Evolutionary conservation across 192 early-diverging fungal species (phyloP).

Genomic region (Coemansia sp.): DNA sequence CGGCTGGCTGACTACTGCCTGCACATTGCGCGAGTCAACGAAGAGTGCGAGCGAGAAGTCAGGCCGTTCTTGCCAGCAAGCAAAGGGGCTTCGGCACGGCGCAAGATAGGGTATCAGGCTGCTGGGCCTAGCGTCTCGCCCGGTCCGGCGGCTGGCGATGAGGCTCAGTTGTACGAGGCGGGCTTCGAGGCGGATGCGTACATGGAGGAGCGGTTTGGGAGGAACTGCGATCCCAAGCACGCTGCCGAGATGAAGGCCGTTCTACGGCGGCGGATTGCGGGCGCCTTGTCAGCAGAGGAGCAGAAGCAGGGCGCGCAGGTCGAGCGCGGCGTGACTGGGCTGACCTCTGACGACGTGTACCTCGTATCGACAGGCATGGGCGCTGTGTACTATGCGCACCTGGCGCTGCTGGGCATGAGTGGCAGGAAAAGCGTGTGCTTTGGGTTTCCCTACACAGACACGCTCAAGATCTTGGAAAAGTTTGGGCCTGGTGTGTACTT

Average conservation of each 20-base stretch:
- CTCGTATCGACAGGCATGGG: slow-evolving; percentile 91
- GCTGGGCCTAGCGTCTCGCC: neutral
- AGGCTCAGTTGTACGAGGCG: slow-evolving; percentile 20
- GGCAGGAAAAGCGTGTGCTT: slow-evolving; percentile 80
- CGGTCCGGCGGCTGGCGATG: neutral
- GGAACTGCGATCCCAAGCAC: slow-evolving; percentile 73
- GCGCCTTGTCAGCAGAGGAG: slow-evolving; percentile 55
- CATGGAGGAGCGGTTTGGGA: slow-evolving; percentile 92
- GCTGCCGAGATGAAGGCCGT: slow-evolving; percentile 72
- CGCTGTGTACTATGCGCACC: slow-evolving; percentile 87
- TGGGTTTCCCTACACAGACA: slow-evolving; percentile 95
- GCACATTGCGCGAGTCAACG: slow-evolving; percentile 62
- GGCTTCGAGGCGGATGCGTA: slow-evolving; percentile 53
- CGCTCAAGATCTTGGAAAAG: slow-evolving; percentile 94
- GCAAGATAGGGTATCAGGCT: neutral
- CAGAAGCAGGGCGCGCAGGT: slow-evolving; percentile 46
- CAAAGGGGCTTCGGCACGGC: slow-evolving; percentile 3
- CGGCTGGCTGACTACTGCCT: slow-evolving; percentile 84
- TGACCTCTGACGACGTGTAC: slow-evolving; percentile 78
- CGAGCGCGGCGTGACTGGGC: slow-evolving; percentile 54
- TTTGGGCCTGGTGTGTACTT: slow-evolving; percentile 90
- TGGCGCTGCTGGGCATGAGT: slow-evolving; percentile 56
- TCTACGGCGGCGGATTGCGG: slow-evolving; percentile 81
- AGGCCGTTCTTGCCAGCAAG: slow-evolving; percentile 12
- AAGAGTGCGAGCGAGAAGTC: slow-evolving; percentile 28